These are phyloP conservation scores for Colletotrichum sp. DNA, from an alignment of 2,329 filamentous ascomycete species.

Conservation along the genomic window DNA sequence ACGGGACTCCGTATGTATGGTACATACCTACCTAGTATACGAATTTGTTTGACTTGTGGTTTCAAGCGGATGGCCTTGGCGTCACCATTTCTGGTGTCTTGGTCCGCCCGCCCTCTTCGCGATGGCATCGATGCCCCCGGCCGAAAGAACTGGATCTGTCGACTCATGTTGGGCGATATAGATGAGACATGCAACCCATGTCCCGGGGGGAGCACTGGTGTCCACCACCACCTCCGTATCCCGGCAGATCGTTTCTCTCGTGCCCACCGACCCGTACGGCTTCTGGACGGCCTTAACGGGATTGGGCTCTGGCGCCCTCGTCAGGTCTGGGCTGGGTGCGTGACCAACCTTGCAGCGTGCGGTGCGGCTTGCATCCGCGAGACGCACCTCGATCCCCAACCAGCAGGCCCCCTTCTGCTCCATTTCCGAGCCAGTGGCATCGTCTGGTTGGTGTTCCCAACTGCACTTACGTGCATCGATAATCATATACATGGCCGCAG, in stretches of 20 bases:
- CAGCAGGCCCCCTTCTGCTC: neutral
- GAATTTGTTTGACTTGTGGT: constrained; percentile 8
- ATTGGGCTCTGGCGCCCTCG: neutral
- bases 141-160: neutral
- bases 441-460: neutral
- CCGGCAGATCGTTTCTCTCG: constrained; percentile 18
- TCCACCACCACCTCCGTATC: constrained; percentile 12
- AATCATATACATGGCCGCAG: neutral
- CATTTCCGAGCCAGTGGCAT: neutral
- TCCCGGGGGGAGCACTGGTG: neutral
- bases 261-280: neutral
- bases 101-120: neutral
- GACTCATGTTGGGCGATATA: constrained; percentile 5
- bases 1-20: neutral
- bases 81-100: constrained; percentile 5
- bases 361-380: neutral
- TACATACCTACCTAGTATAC: neutral
- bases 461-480: constrained; percentile 3
- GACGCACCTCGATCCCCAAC: neutral
- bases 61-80: constrained; percentile 3
- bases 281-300: neutral
- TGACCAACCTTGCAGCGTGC: neutral
- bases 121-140: neutral
- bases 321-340: neutral
- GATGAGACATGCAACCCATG: constrained; percentile 14